A percentile compares a stretch with the other conserved stretches of the same genome.
phyloP scores from a whole-genome alignment of 192 early-diverging fungal species.

The Kickxella alabastrina region DNA sequence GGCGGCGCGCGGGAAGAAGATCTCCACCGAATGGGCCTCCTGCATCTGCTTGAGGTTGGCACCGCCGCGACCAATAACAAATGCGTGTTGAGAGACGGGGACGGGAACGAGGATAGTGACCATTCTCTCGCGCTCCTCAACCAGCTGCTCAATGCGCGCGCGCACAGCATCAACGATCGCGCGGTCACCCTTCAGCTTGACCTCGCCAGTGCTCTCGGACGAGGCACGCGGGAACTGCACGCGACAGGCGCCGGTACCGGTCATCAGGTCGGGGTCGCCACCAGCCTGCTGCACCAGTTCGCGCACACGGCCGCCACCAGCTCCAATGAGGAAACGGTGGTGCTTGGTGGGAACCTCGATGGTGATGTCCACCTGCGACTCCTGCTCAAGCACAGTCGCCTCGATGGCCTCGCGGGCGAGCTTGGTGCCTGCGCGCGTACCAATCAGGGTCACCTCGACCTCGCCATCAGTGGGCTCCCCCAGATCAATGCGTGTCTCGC shows the following conservation, averaged over 20 bases:
- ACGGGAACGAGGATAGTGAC: constrained; percentile 58
- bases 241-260: constrained; percentile 50
- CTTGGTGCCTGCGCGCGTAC: constrained; percentile 55
- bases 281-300: constrained; percentile 59
- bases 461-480: constrained; percentile 12
- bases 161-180: constrained; percentile 47
- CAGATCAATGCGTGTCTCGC: constrained; percentile 75
- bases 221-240: constrained; percentile 60
- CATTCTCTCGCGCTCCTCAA: constrained; percentile 58
- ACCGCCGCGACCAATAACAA: constrained; percentile 79
- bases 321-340: constrained; percentile 67
- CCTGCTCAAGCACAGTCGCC: constrained; percentile 59
- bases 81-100: constrained; percentile 70
- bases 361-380: constrained; percentile 52
- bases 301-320: constrained; percentile 59
- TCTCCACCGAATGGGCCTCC: constrained; percentile 60
- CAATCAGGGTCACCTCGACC: constrained; percentile 51
- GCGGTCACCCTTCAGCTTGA: constrained; percentile 61
- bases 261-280: constrained; percentile 53
- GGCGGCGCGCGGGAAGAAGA: constrained; percentile 56
- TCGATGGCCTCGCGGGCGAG: constrained; percentile 58
- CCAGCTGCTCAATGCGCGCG: constrained; percentile 51
- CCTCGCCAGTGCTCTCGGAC: constrained; percentile 52
- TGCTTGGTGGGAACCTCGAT: constrained; percentile 53
- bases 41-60: constrained; percentile 67